A percentile compares a stretch with the other conserved stretches of the same genome.
Evolutionary conservation across 163 green algal genomes (phyloP).

Genomic region (Chlamydomonas reinhardtii): DNA sequence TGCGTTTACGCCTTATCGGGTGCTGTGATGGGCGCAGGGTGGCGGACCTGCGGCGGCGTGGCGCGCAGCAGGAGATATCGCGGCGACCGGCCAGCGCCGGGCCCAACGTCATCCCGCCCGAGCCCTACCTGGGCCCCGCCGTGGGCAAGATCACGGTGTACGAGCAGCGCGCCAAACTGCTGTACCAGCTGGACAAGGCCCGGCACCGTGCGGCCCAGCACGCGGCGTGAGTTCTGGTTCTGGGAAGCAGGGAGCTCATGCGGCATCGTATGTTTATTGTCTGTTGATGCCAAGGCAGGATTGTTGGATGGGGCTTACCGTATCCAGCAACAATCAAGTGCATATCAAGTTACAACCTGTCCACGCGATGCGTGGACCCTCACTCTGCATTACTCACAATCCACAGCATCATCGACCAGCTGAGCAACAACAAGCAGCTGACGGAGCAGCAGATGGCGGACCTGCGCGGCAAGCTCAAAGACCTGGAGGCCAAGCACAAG

Average conservation of each 20-base stretch:
- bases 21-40: not conserved
- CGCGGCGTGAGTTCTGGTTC: slow-evolving; percentile 40
- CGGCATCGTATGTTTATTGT: too few relatives aligned
- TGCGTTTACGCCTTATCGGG: too few relatives aligned
- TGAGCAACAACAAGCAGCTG: slow-evolving; percentile 53
- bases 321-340: too few relatives aligned
- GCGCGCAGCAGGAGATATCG: not conserved
- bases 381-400: too few relatives aligned
- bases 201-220: slow-evolving; percentile 44
- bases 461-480: slow-evolving; percentile 41
- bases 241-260: not conserved
- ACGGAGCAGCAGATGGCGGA: slow-evolving; percentile 49
- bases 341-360: too few relatives aligned
- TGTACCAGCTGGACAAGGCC: slow-evolving; percentile 48
- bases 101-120: slow-evolving; percentile 47
- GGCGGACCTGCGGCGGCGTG: slow-evolving; percentile 27
- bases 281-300: too few relatives aligned
- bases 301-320: too few relatives aligned
- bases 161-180: slow-evolving; percentile 54
- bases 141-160: slow-evolving; percentile 55
- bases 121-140: slow-evolving; percentile 56
- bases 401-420: slow-evolving; percentile 58
- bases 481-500: slow-evolving; percentile 47
- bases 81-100: slow-evolving; percentile 16
- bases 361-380: too few relatives aligned